phyloP scores from a whole-genome alignment of 495 filamentous ascomycete genomes.

The Tuber umbilicatum region DNA sequence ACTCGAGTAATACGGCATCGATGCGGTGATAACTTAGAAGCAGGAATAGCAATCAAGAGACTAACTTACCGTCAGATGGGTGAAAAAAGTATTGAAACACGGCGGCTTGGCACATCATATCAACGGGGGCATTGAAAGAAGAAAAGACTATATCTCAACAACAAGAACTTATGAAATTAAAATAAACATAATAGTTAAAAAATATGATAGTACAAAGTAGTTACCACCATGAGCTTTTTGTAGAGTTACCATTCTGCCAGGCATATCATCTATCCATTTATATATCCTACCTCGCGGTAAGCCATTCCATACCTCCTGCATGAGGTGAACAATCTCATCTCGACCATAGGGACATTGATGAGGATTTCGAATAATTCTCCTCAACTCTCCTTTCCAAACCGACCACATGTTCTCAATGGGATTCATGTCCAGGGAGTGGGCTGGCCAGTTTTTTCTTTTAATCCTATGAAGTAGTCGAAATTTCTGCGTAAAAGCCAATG shows the following conservation, averaged over 20 bases:
- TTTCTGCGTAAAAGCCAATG: background rate
- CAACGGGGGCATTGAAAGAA: too few species aligned
- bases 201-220: too few species aligned
- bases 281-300: conserved; percentile 11
- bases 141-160: too few species aligned
- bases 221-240: too few species aligned
- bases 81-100: too few species aligned
- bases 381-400: conserved; percentile 1
- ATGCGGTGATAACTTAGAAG: background rate
- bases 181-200: too few species aligned
- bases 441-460: conserved; percentile 8
- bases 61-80: background rate
- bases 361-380: background rate
- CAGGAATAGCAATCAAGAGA: background rate
- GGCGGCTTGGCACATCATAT: too few species aligned
- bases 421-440: too few species aligned
- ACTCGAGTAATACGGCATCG: background rate
- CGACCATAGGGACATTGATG: background rate
- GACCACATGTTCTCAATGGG: conserved; percentile 13
- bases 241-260: too few species aligned
- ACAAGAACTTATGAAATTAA: too few species aligned
- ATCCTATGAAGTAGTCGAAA: background rate
- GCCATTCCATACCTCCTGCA: conserved; percentile 13
- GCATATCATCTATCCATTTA: conserved; percentile 16
- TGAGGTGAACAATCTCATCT: conserved; percentile 10